Conservation (phyloP, 108 stramenopile genomes). For the Pseudonitzschia delicatissima region DNA sequence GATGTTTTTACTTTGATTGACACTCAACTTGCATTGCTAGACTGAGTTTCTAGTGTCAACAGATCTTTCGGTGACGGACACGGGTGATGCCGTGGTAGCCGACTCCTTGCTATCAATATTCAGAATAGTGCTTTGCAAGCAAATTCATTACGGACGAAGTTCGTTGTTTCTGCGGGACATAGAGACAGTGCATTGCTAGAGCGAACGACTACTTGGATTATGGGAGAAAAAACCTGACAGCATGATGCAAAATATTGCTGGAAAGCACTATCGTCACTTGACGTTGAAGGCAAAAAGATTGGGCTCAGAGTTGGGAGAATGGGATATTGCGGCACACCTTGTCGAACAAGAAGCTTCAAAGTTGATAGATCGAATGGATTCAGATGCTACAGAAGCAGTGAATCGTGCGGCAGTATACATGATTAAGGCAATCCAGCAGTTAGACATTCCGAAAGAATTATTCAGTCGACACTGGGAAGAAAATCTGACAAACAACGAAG, state of each 20-base stretch:
- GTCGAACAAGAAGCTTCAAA: conserved; percentile 34
- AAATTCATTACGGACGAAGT: conserved; percentile 48
- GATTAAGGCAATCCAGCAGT: conserved; percentile 50
- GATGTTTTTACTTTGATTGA: conserved; percentile 74
- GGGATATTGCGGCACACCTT: conserved; percentile 7
- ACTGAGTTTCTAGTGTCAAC: conserved; percentile 55
- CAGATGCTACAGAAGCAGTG: conserved; percentile 64
- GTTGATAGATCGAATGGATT: conserved; percentile 44
- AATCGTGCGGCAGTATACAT: conserved; percentile 57
- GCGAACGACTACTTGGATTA: conserved; percentile 75
- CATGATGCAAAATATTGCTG: conserved; percentile 35
- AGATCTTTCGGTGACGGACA: conserved; percentile 12
- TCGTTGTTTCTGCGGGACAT: conserved; percentile 52
- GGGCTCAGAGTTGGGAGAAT: conserved; percentile 2
- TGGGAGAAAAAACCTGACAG: conserved; percentile 69
- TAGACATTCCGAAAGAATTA: conserved; percentile 48
- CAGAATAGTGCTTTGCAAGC: conserved; percentile 50
- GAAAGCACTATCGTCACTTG: conserved; percentile 20
- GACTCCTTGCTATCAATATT: conserved; percentile 53
- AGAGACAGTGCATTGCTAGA: conserved; percentile 64
- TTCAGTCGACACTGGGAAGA: conserved; percentile 78
- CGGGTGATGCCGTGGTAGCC: conserved; percentile 51
- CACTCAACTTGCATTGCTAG: conserved; percentile 60
- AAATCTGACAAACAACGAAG: conserved; percentile 64
- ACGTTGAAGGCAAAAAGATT: conserved; percentile 15